phyloP scores from a whole-genome alignment of 192 early-diverging fungal genomes.

The Umbelopsis isabellina region DNA sequence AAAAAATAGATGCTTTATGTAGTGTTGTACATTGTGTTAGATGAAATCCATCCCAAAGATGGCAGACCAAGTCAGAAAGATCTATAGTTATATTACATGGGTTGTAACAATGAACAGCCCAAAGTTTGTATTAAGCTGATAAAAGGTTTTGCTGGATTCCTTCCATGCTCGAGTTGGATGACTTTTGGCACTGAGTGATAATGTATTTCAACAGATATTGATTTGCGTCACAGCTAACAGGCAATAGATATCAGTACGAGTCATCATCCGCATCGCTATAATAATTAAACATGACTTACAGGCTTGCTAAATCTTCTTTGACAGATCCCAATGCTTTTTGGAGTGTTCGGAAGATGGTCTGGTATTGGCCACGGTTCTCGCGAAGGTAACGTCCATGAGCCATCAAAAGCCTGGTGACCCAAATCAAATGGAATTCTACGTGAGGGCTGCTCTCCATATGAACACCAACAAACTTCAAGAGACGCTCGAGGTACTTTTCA shows the following conservation, averaged over 20 bases:
- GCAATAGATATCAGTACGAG: constrained; percentile 25
- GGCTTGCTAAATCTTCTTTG: constrained; percentile 58
- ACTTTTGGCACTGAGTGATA: constrained; percentile 45
- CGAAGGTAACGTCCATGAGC: constrained; percentile 79
- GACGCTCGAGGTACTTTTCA: constrained; percentile 80
- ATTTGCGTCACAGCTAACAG: constrained; percentile 77
- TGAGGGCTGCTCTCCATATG: constrained; percentile 81
- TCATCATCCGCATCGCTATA: neutral
- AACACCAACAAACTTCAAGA: constrained; percentile 82
- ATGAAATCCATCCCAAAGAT: constrained; percentile 14
- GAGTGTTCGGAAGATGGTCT: constrained; percentile 78
- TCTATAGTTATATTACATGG: constrained; percentile 21
- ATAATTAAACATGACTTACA: constrained; percentile 49
- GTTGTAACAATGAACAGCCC: neutral
- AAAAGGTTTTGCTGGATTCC: neutral
- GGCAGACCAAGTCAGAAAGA: neutral
- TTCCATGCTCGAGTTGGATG: neutral
- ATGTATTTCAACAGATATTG: constrained; percentile 74
- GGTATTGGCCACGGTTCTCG: constrained; percentile 62
- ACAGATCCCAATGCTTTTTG: constrained; percentile 68
- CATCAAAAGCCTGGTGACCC: constrained; percentile 75
- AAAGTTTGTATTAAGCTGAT: neutral
- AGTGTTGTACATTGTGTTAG: constrained; percentile 7
- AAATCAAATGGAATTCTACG: constrained; percentile 87
- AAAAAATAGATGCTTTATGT: neutral